Base-by-base conservation (phyloP, 1,284 basidiomycete genomes). In the Laetiporus sulphureus region DNA sequence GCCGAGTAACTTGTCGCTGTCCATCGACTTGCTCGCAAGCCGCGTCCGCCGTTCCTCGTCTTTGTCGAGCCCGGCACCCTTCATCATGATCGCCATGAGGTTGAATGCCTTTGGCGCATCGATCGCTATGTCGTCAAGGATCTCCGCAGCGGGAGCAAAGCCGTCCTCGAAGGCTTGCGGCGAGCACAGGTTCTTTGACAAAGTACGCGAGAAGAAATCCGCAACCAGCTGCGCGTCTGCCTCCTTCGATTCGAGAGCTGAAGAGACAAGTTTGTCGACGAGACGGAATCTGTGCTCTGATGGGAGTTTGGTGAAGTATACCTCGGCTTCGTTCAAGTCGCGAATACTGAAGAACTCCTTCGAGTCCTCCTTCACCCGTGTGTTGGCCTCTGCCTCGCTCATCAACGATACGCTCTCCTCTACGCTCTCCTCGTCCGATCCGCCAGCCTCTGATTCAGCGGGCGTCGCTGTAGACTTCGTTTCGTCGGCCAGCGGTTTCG, bases 21-120 rank as follows among this genome's bases (percentile, higher is more conserved):
- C 75, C 65, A 61, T 57, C 30, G 74, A 78, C 66, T 82, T 83
- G 37, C 69, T 65, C 31, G 74, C 72, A 44, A 86, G 65, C 38
- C 69, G 72, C 40, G 63, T 60, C 41, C 68, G 68, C 41, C 67
- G 68, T 37, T 75, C 76, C 44, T 79, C 76, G 50, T 86, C 75
- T 51, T 64, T 65, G 47, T 69, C 67, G 22, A 63, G 65, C 13
- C 69, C 71, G 15, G 84, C 71, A 33, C 77, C 80, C 57, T 78
- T 80, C 46, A 91, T 63, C 65, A 91, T 77, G 42, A 71, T 69
- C 4, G 81, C 89, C 61, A 92, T 81, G 37, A 83, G 75, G 45
- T 74, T 66, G 67, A 86, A 85, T 0, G 91, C 91, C 57, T 85
- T 83, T 4, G 93, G 93, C 48, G 85, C 87, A 60, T 97, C 92